Conservation (phyloP, 2,329 filamentous ascomycete species). For the Neocucurbitaria cava region DNA sequence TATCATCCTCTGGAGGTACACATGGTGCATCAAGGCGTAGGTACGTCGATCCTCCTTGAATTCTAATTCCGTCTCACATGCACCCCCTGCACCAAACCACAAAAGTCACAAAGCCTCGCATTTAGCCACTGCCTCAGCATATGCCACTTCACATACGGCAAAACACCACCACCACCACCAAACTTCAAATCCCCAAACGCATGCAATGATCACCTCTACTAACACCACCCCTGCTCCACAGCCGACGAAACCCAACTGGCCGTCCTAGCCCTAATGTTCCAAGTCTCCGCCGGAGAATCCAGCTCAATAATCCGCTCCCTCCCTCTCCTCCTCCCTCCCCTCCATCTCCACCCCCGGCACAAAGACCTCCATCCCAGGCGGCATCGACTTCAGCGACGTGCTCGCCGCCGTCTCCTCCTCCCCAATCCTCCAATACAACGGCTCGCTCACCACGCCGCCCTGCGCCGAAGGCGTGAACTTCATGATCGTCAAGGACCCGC, state of each 20-base stretch:
- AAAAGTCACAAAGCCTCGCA: neutral
- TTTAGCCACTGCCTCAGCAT: slow-evolving; percentile 1
- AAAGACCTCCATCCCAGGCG: slow-evolving; percentile 31
- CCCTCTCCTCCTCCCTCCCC: slow-evolving; percentile 43
- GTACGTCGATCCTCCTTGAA: slow-evolving; percentile 42
- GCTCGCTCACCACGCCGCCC: slow-evolving; percentile 69
- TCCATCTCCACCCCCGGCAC: slow-evolving; percentile 52
- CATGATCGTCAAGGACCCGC: slow-evolving; percentile 58
- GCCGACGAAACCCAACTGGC: slow-evolving; percentile 47
- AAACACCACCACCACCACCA: neutral
- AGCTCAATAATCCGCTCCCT: slow-evolving; percentile 40
- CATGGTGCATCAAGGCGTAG: slow-evolving; percentile 63
- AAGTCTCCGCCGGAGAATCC: slow-evolving; percentile 47
- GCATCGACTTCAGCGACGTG: slow-evolving; percentile 56
- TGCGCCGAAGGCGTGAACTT: slow-evolving; percentile 65
- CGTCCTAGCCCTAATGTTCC: slow-evolving; percentile 53
- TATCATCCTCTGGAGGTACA: slow-evolving; percentile 60
- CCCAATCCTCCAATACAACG: slow-evolving; percentile 60
- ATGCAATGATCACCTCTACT: neutral
- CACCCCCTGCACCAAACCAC: slow-evolving; percentile 1
- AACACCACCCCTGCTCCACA: slow-evolving; percentile 7
- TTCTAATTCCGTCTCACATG: neutral
- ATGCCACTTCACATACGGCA: neutral
- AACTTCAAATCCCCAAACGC: neutral
- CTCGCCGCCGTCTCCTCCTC: slow-evolving; percentile 47